Evolutionary conservation across 257 asterid genomes (phyloP), one percentile per base, ranked within the genome.

Genomic region (Solanum clarkiae): DNA sequence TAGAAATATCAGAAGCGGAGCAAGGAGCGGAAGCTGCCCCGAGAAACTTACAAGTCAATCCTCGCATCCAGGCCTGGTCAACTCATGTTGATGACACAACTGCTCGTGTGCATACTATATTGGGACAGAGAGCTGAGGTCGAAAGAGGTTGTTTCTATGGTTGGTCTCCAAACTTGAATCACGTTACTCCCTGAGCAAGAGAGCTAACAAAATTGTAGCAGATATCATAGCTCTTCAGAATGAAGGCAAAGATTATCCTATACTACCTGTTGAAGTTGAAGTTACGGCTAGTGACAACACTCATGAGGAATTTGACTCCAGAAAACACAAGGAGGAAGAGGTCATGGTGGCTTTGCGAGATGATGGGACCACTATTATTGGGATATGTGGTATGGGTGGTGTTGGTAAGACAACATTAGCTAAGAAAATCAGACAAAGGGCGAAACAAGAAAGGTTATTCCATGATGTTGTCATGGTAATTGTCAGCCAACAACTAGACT

Each of bases 341-440:
- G 55, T 84, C 65, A 80, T 87, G 40, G 60, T 4, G 10, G 83
- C 82, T 68, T 79, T 87, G 12, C 40, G 53, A 54, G 81, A 87
- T 66, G 59, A 51, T 1, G 13, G 36, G 1, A 32, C 71, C 7
- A 18, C 54, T 29, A 70, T 36, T 10, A 9, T 87, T 59, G 89
- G 87, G 16, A 51, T 87, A 36, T 87, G 85, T 29, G 89, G 89
- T 10, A 66, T 84, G 87, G 45, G 29, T 40, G 89, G 89, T 29
- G 85, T 87, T 1, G 89, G 89, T 6, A 87, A 84, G 16, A 84
- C 85, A 2, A 79, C 69, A 24, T 18, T 87, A 69, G 81, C 49
- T 5, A 12, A 80, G 6, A 70, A 79, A 84, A 84, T 87, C 8
- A 72, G 22, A 0, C 6, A 29, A 7, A 24, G 51, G 15, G 84